Conservation (phyloP, 2,329 filamentous ascomycete species). For the Pochonia chlamydosporia region DNA sequence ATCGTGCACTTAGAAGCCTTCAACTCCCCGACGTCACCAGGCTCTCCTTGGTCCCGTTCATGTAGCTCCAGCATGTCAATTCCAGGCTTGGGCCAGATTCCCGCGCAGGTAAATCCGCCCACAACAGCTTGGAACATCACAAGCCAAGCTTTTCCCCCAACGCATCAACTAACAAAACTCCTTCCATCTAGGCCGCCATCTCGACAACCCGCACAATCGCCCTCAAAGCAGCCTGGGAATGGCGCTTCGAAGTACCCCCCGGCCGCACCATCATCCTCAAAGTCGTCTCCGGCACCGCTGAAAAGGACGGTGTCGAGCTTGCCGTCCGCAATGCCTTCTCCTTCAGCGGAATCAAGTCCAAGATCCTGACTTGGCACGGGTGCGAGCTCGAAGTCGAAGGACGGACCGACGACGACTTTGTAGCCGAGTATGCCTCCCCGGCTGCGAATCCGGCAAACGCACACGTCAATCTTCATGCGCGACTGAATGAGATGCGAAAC, state of each 20-base stretch:
- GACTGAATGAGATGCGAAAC: conserved; percentile 67
- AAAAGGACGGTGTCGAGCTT: conserved; percentile 93
- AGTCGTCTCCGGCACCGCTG: conserved; percentile 75
- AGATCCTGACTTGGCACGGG: conserved; percentile 88
- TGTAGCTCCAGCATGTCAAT: conserved; percentile 57
- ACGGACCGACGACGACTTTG: conserved; percentile 44
- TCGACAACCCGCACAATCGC: conserved; percentile 39
- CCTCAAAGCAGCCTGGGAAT: conserved; percentile 65
- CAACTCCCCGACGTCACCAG: conserved; percentile 4
- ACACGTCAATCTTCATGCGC: conserved; percentile 82
- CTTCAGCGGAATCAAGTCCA: conserved; percentile 76
- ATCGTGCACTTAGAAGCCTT: conserved; percentile 3
- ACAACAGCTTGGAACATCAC: too few relatives aligned
- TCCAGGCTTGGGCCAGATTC: conserved; percentile 65
- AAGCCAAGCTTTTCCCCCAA: background rate
- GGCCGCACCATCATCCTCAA: conserved; percentile 42
- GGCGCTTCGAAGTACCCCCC: conserved; percentile 67
- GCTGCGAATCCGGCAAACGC: conserved; percentile 77
- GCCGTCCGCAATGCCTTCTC: conserved; percentile 73
- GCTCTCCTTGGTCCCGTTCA: conserved; percentile 14
- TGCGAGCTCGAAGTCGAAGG: conserved; percentile 77
- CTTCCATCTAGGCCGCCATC: conserved; percentile 25
- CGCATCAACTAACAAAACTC: background rate
- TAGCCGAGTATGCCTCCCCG: conserved; percentile 58
- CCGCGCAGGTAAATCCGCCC: conserved; percentile 43